Evolutionary conservation across 2,329 filamentous ascomycete species (phyloP).

Genomic region (Aspergillus fructus): DNA sequence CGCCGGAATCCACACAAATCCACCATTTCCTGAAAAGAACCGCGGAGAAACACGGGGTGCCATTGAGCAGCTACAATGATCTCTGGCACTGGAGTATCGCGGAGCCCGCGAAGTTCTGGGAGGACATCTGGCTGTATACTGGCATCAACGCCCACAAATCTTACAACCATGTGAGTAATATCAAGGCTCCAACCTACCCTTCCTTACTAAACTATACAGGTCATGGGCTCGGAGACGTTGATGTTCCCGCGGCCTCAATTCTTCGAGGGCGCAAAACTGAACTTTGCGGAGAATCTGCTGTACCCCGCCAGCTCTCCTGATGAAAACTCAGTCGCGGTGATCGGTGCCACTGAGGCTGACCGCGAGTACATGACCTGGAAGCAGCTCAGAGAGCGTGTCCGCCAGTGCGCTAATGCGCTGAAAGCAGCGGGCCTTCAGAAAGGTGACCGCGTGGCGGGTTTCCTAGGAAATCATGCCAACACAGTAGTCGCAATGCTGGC

Average conservation of each 20-base stretch:
- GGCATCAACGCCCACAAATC: constrained; percentile 68
- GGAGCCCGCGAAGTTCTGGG: constrained; percentile 77
- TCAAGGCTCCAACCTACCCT: background rate
- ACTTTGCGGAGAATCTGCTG: constrained; percentile 93
- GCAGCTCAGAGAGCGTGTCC: constrained; percentile 74
- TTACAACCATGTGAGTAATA: constrained; percentile 44
- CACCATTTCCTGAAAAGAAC: constrained; percentile 69
- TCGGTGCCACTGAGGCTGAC: constrained; percentile 75
- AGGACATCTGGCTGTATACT: constrained; percentile 78
- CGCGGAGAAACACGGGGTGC: constrained; percentile 64
- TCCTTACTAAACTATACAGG: constrained; percentile 46
- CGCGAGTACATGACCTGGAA: constrained; percentile 72
- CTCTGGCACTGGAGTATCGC: constrained; percentile 84
- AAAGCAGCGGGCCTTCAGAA: constrained; percentile 62
- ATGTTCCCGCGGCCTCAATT: constrained; percentile 89
- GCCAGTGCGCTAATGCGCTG: constrained; percentile 69
- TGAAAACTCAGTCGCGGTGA: constrained; percentile 66
- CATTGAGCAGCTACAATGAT: constrained; percentile 66
- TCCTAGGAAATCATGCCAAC: constrained; percentile 86
- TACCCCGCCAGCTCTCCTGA: constrained; percentile 64
- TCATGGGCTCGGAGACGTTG: constrained; percentile 63
- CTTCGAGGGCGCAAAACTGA: constrained; percentile 75
- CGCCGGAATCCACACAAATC: constrained; percentile 68
- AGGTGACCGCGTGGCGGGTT: constrained; percentile 66
- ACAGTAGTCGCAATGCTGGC: constrained; percentile 86